Conservation (phyloP, 257 asterid species). For the Solanum etuberosum region DNA sequence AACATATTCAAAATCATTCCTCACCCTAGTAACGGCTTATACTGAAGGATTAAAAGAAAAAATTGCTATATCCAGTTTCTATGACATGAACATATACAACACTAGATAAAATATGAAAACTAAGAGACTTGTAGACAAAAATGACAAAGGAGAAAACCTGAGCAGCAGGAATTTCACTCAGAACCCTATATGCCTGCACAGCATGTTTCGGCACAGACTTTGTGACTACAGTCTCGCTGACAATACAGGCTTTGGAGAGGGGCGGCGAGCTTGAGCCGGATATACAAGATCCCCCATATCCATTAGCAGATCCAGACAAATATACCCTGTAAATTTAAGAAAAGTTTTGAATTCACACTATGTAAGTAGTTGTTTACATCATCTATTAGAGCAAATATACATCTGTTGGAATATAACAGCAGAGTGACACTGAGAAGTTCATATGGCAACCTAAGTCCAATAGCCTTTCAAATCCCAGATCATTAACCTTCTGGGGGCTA, state of each 20-base stretch:
- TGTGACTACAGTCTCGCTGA: slow-evolving; percentile 1
- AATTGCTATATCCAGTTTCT: not conserved
- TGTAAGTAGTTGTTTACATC: not conserved
- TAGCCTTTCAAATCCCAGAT: not conserved
- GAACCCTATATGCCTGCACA: slow-evolving; percentile 40
- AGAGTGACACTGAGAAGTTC: not conserved
- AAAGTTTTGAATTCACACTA: not conserved
- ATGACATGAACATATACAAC: not conserved
- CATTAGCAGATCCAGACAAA: slow-evolving; percentile 26
- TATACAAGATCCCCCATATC: slow-evolving; percentile 11
- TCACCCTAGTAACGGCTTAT: not conserved
- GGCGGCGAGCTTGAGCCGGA: slow-evolving; percentile 1
- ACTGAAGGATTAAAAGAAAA: not conserved
- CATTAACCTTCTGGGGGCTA: not conserved
- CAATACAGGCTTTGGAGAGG: slow-evolving; percentile 18
- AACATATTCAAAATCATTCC: not conserved
- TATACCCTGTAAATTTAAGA: slow-evolving; percentile 33
- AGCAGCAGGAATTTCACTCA: slow-evolving; percentile 36
- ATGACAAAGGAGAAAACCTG: slow-evolving; percentile 25
- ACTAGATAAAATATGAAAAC: not conserved
- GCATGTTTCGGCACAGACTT: slow-evolving; percentile 37
- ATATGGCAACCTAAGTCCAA: not conserved
- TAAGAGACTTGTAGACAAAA: not conserved
- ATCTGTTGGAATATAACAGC: not conserved
- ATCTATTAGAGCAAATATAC: not conserved